These are phyloP conservation scores for Suhomyces emberorum DNA, from an alignment of 805 yeast genomes.

Conservation along the genomic window DNA sequence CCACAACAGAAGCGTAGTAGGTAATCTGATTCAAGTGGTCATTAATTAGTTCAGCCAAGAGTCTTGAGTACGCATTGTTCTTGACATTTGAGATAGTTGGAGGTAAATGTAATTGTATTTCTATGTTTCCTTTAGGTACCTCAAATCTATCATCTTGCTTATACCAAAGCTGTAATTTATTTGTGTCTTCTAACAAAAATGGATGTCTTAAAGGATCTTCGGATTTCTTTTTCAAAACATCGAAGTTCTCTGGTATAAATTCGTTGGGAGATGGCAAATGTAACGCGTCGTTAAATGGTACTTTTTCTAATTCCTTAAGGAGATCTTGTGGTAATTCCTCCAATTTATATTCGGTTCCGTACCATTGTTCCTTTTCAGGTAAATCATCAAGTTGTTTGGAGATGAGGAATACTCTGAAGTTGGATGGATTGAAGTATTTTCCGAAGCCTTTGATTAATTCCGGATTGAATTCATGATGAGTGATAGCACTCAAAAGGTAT, in stretches of 20 bases:
- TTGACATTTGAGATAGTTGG: conserved; percentile 56
- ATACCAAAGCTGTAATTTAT: conserved; percentile 68
- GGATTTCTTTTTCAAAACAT: conserved; percentile 45
- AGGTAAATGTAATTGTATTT: conserved; percentile 64
- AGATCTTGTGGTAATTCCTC: conserved; percentile 43
- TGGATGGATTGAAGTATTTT: conserved; percentile 49
- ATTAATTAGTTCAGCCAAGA: conserved; percentile 67
- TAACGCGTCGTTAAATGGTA: conserved; percentile 32
- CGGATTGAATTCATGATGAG: conserved; percentile 59
- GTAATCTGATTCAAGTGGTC: conserved; percentile 74
- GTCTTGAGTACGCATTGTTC: conserved; percentile 53
- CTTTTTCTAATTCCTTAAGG: conserved; percentile 24
- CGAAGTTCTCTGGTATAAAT: conserved; percentile 78
- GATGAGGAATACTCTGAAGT: conserved; percentile 59
- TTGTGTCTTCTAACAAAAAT: conserved; percentile 49
- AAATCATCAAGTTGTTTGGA: conserved; percentile 46
- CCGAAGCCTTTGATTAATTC: conserved; percentile 49
- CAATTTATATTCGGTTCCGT: conserved; percentile 75
- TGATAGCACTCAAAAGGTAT: conserved; percentile 52
- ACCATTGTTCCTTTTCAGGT: conserved; percentile 72
- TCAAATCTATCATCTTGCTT: conserved; percentile 86
- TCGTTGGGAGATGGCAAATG: conserved; percentile 71
- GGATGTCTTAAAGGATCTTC: conserved; percentile 52
- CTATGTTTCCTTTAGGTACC: conserved; percentile 81
- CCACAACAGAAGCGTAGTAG: conserved; percentile 83